A percentile compares a stretch with the other conserved stretches of the same genome.
Conservation (phyloP, 177 flowering plant species). For the Viscum album region DNA sequence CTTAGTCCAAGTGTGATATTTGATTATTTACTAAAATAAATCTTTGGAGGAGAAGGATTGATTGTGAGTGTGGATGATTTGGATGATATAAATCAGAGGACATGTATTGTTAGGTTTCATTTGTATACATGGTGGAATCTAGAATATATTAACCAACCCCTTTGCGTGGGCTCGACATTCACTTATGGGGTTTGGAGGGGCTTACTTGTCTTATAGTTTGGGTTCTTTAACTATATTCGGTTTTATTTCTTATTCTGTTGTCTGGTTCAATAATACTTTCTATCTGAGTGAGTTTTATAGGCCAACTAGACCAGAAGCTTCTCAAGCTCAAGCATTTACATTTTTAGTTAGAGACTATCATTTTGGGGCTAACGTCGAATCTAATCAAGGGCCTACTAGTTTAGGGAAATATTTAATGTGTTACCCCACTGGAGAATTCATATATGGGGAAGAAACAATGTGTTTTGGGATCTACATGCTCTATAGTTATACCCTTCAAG, state of each 20-base stretch:
- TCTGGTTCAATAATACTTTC: not conserved
- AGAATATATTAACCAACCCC: not conserved
- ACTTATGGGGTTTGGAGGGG: not conserved
- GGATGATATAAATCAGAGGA: not conserved
- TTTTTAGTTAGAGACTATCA: not conserved
- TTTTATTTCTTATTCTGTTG: not conserved
- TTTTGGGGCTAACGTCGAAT: not conserved
- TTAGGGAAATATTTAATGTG: no score
- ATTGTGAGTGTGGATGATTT: no score
- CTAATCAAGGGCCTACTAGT: not conserved
- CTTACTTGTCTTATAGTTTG: not conserved
- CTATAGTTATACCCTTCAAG: slow-evolving; percentile 18
- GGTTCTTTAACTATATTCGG: not conserved
- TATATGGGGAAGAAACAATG: not conserved
- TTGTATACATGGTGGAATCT: not conserved
- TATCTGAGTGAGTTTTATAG: not conserved
- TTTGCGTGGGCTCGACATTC: not conserved
- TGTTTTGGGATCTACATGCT: slow-evolving; percentile 16
- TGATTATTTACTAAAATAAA: not conserved
- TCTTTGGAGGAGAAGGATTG: not conserved
- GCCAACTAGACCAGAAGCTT: not conserved
- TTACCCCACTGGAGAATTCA: not conserved
- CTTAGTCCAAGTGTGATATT: not conserved
- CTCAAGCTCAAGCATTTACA: not conserved
- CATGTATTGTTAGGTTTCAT: not conserved